Conservation (phyloP, 164 flowering plant species). For the Sedum album region DNA sequence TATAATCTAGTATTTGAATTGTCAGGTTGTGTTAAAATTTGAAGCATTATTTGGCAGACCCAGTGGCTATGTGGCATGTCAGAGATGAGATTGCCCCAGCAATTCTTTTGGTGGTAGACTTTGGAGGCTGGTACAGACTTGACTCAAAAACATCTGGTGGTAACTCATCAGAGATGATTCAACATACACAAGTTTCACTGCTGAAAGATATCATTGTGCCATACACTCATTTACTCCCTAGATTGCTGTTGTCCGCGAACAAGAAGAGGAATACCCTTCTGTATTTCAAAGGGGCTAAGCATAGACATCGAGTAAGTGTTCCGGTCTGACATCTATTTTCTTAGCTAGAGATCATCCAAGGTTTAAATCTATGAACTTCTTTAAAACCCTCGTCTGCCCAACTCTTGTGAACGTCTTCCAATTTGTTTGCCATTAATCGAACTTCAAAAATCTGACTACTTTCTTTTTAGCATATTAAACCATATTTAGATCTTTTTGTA, state of each 20-base stretch:
- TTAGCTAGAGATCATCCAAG: neutral
- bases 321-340: neutral
- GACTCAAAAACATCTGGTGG: constrained; percentile 60
- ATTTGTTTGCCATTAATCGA: neutral
- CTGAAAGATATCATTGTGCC: constrained; percentile 92
- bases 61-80: constrained; percentile 99
- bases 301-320: constrained; percentile 79
- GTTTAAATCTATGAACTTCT: neutral
- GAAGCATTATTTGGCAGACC: constrained; percentile 99
- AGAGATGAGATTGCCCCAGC: constrained; percentile 79
- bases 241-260: constrained; percentile 48
- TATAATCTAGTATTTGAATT: constrained; percentile 58
- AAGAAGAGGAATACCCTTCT: constrained; percentile 60
- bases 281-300: constrained; percentile 95
- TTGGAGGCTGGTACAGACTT: constrained; percentile 86
- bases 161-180: constrained; percentile 57
- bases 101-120: constrained; percentile 83
- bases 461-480: neutral
- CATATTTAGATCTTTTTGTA: neutral
- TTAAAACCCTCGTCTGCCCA: neutral
- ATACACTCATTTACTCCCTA: constrained; percentile 86
- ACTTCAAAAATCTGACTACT: neutral
- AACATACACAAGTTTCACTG: constrained; percentile 82
- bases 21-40: constrained; percentile 82
- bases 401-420: neutral